Evolutionary conservation across 1,284 basidiomycete genomes (phyloP), one percentile per base, ranked within the genome.

Genomic region (Ganoderma sp.): DNA sequence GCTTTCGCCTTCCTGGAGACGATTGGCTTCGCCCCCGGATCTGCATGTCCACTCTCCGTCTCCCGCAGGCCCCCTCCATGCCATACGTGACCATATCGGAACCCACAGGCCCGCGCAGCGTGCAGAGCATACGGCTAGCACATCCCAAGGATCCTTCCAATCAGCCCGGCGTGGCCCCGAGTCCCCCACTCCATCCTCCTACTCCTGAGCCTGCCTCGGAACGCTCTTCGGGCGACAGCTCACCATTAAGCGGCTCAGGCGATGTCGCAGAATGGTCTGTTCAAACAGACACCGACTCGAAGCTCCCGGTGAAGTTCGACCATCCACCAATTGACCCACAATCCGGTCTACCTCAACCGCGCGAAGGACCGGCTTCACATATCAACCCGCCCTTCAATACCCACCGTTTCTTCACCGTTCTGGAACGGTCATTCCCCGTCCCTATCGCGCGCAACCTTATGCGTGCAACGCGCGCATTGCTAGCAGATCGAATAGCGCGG

Each of bases 391-490:
- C 80, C 0, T 82, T 82, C 65, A 67, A 82, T 64, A 82, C 81
- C 7, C 82, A 84, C 66, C 74, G 76, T 7, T 93, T 94, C 80
- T 90, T 92, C 71, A 74, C 75, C 17, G 88, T 83, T 1, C 81
- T 94, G 45, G 91, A 93, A 73, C 85, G 83, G 77, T 88, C 88
- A 0, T 94, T 94, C 76, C 87, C 92, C 0, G 87, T 87, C 0
- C 83, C 84, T 0, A 89, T 89, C 0, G 90, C 94, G 17, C 85
- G 87, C 32, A 89, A 88, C 70, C 83, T 99, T 69, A 98, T 98
- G 96, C 87, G 92, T 28, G 93, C 93, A 3, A 95, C 94, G 14
- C 85, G 94, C 62, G 90, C 90, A 0, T 81, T 98, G 73, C 86
- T 99, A 43, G 87, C 93, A 3, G 88, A 91, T 73, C 86, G 95